Conservation (phyloP, 768 basidiomycete genomes). For the Tubosaeta sp. region DNA sequence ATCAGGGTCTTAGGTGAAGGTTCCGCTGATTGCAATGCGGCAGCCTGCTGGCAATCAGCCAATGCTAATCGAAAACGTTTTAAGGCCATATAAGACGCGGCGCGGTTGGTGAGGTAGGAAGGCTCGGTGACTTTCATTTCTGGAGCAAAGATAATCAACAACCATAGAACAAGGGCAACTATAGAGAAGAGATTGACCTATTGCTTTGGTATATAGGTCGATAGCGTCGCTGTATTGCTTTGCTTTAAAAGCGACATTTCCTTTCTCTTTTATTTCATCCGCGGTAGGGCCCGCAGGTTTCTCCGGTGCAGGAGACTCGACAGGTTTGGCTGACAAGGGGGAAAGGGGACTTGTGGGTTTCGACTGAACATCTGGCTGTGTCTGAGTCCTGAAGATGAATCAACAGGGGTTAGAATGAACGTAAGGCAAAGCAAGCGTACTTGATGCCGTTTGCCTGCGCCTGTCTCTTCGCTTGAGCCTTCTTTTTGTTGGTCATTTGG, state of each 20-base stretch:
- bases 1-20: slow-evolving; percentile 77
- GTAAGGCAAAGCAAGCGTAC: slow-evolving; percentile 11
- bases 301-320: slow-evolving; percentile 8
- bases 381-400: slow-evolving; percentile 17
- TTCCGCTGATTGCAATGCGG: slow-evolving; percentile 53
- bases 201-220: slow-evolving; percentile 70
- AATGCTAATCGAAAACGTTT: slow-evolving; percentile 75
- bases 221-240: slow-evolving; percentile 64
- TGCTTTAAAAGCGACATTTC: slow-evolving; percentile 71
- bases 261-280: slow-evolving; percentile 67
- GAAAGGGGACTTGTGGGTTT: slow-evolving; percentile 16
- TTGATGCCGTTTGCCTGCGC: slow-evolving; percentile 23
- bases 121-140: slow-evolving; percentile 64
- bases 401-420: background rate
- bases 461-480: slow-evolving; percentile 25
- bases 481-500: slow-evolving; percentile 33
- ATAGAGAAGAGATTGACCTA: slow-evolving; percentile 42
- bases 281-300: slow-evolving; percentile 35
- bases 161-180: slow-evolving; percentile 12
- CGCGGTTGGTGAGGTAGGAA: slow-evolving; percentile 79
- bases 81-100: slow-evolving; percentile 78
- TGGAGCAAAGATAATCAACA: slow-evolving; percentile 21
- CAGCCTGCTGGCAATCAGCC: slow-evolving; percentile 74
- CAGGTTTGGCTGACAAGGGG: slow-evolving; percentile 12
- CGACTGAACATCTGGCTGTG: background rate